Base-by-base conservation (phyloP, 176 grass and related monocot species). In the Elaeis guineensis region DNA sequence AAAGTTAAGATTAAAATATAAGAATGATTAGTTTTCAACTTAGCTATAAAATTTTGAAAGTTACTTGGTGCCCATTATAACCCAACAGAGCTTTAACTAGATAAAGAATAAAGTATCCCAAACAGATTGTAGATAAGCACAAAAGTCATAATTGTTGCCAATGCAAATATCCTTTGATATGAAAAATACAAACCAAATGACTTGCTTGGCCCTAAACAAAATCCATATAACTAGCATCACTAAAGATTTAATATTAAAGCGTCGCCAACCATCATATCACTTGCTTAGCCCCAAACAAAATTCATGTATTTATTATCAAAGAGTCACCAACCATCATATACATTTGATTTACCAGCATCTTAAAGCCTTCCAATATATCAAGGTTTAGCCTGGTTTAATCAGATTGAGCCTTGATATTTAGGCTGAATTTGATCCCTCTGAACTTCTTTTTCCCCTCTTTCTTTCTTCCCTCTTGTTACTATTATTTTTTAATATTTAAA, bases 71-170 rank as follows among this genome's bases (percentile, higher is more conserved):
- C 50, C 50, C 12, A 54, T 62, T 63, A 44, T 39, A 29, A 26
- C 19, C 50, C 53, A 25, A 67, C 5, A 6, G 14, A 62, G 54
- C 5, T 30, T 30, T 6, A 55, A 19, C 3, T 19, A 63, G 59
- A 54, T 54, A 63, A 61, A 39, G 49, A 82, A 70, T 80, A 60
- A 69, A 95, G 80, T 58, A 77, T 95, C 69, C 90, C 92, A 63
- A 84, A 75, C 65, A 97, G 83, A 73, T 97, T 91, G 78, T 97
- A 97, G 62, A 88, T 80, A 54, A 91, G 81, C 61, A 91, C 78
- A 48, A 84, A 97, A 49, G 87, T 97, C 77, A 97, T 70, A 59
- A 91, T 78, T 63, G 92, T 85, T 15, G 87, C 92, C 19, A 97
- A 70, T 54, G 92, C 84, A 80, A 97, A 97, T 56, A 97, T 88